These are phyloP conservation scores for Rhizophagus clarus DNA, from an alignment of 192 early-diverging fungal species.

Conservation along the genomic window DNA sequence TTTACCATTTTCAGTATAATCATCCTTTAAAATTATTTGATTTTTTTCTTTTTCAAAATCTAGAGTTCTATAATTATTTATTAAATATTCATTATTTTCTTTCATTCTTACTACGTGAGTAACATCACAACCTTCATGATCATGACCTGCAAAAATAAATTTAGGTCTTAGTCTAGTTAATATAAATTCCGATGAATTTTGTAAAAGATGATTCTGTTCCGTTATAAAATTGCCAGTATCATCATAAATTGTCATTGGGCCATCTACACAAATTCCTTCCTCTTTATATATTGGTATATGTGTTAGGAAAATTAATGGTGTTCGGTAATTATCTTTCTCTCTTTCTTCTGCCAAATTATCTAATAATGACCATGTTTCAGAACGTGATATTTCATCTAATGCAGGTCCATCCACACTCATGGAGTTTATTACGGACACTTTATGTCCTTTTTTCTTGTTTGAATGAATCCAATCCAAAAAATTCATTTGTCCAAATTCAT, in stretches of 20 bases:
- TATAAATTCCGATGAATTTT: slow-evolving; percentile 55
- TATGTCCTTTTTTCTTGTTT: slow-evolving; percentile 9
- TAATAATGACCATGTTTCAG: slow-evolving; percentile 59
- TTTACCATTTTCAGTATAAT: slow-evolving; percentile 4
- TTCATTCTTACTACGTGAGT: slow-evolving; percentile 36
- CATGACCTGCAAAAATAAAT: slow-evolving; percentile 65
- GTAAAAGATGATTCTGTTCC: slow-evolving; percentile 64
- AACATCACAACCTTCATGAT: slow-evolving; percentile 62
- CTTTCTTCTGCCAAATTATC: slow-evolving; percentile 40
- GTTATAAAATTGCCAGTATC: slow-evolving; percentile 43
- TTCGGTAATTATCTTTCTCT: slow-evolving; percentile 32
- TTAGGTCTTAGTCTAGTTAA: slow-evolving; percentile 56
- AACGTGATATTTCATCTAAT: slow-evolving; percentile 49
- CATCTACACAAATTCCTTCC: slow-evolving; percentile 52
- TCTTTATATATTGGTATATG: slow-evolving; percentile 67
- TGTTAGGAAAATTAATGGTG: slow-evolving; percentile 55
- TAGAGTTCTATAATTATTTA: slow-evolving; percentile 36
- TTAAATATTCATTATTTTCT: slow-evolving; percentile 23
- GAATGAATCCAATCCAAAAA: slow-evolving; percentile 38
- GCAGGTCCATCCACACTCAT: slow-evolving; percentile 48
- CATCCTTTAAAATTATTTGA: slow-evolving; percentile 32
- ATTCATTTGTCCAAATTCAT: slow-evolving; percentile 60
- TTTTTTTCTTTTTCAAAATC: slow-evolving; percentile 38
- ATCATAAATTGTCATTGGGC: slow-evolving; percentile 41
- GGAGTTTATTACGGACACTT: slow-evolving; percentile 42